phyloP scores from a whole-genome alignment of 1,139 yeast species.

The Yamadazyma taylorii region DNA sequence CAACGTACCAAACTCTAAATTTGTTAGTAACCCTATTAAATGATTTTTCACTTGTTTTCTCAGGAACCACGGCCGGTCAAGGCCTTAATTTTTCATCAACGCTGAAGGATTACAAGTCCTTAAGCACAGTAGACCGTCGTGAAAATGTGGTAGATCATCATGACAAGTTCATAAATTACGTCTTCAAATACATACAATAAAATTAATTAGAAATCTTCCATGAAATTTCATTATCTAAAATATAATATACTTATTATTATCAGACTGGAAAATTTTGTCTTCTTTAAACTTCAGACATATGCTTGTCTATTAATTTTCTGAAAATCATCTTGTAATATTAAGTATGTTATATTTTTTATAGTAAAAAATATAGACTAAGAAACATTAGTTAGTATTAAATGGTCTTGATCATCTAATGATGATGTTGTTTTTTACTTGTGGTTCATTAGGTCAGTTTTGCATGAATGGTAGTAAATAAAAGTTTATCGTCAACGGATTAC shows the following conservation, averaged over 20 bases:
- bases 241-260: conserved; percentile 28
- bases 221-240: conserved; percentile 14
- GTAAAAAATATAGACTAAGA: conserved; percentile 15
- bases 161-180: conserved; percentile 32
- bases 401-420: too few species aligned
- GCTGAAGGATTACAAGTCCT: conserved; percentile 71
- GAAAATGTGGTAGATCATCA: conserved; percentile 92
- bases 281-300: conserved; percentile 91
- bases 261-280: conserved; percentile 62
- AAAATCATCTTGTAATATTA: conserved; percentile 59
- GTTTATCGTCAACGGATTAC: conserved; percentile 91
- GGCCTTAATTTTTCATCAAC: conserved; percentile 91
- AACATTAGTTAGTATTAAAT: conserved; percentile 16
- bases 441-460: conserved; percentile 73
- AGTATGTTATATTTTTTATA: conserved; percentile 16
- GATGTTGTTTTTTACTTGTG: neutral
- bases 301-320: conserved; percentile 83
- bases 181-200: conserved; percentile 7
- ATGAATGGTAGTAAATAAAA: conserved; percentile 86
- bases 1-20: too few species aligned
- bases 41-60: conserved; percentile 17
- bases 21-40: too few species aligned
- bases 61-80: conserved; percentile 99
- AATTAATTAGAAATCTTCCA: conserved; percentile 4
- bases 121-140: conserved; percentile 99